phyloP scores from a whole-genome alignment of 495 filamentous ascomycete genomes.

The Aspergillus indologenus region DNA sequence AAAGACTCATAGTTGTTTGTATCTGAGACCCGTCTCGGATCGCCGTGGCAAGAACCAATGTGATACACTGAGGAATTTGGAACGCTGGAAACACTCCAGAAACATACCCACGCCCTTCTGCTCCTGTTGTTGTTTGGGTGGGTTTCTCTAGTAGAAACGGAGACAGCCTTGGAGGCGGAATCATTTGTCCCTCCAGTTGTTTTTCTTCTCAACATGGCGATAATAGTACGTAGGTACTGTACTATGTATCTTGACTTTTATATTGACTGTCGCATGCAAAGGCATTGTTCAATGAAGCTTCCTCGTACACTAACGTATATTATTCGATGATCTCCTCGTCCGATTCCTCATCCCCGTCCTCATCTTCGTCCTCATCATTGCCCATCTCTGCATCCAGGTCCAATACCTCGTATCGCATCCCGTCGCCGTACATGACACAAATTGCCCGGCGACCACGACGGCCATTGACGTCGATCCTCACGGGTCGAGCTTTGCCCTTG shows the following conservation, averaged over 20 bases:
- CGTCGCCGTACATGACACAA: conserved; percentile 55
- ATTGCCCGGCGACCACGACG: conserved; percentile 50
- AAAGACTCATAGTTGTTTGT: too few species aligned
- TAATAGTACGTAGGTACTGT: too few species aligned
- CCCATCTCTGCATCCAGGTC: conserved; percentile 50
- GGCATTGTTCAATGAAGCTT: too few species aligned
- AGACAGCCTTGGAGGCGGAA: background rate
- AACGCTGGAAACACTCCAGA: background rate
- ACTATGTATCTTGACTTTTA: too few species aligned
- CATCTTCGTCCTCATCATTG: conserved; percentile 31
- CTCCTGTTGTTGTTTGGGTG: too few species aligned
- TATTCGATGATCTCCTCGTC: conserved; percentile 15
- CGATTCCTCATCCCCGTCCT: conserved; percentile 24
- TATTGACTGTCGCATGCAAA: too few species aligned
- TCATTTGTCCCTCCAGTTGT: too few species aligned
- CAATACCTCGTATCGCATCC: conserved; percentile 54
- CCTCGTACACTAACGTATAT: too few species aligned
- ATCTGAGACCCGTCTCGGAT: too few species aligned
- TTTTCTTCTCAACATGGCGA: too few species aligned
- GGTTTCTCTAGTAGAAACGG: too few species aligned
- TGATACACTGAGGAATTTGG: background rate
- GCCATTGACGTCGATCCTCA: conserved; percentile 53
- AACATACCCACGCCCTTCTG: background rate
- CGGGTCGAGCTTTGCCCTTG: conserved; percentile 42
- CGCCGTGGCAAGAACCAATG: too few species aligned